phyloP scores from a whole-genome alignment of 2,329 filamentous ascomycete genomes.

The Neoarthrinium moseri region DNA sequence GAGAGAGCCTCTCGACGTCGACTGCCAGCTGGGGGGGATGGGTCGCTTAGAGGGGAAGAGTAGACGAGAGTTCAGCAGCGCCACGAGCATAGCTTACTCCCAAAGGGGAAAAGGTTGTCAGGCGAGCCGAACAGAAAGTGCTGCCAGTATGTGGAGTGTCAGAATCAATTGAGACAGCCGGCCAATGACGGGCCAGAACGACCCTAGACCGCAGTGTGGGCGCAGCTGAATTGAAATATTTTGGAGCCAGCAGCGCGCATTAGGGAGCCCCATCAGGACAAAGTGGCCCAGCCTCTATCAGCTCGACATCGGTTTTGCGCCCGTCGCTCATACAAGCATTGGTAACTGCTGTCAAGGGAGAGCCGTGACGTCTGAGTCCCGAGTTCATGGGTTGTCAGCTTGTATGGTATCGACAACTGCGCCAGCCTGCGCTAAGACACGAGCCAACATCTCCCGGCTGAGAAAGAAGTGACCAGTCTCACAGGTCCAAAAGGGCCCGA shows the following conservation, averaged over 20 bases:
- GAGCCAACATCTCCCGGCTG: neutral
- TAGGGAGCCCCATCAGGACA: neutral
- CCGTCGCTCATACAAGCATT: neutral
- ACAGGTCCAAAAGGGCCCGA: neutral
- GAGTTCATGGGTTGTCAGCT: slow-evolving; percentile 2
- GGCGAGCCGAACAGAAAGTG: slow-evolving; percentile 17
- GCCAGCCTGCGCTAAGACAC: slow-evolving; percentile 7
- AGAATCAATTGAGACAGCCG: slow-evolving; percentile 12
- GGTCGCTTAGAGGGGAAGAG: slow-evolving; percentile 14
- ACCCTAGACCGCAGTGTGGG: slow-evolving; percentile 9
- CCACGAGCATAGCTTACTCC: slow-evolving; percentile 24
- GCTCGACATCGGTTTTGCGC: neutral
- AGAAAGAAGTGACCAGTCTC: neutral
- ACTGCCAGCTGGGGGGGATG: too few species aligned
- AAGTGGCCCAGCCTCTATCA: slow-evolving; percentile 1
- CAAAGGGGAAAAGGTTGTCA: slow-evolving; percentile 23
- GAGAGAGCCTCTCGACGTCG: slow-evolving; percentile 16
- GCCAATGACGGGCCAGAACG: slow-evolving; percentile 14
- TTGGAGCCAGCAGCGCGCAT: slow-evolving; percentile 10
- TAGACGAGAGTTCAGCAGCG: slow-evolving; percentile 25
- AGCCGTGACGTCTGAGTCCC: too few species aligned
- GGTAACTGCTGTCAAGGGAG: neutral
- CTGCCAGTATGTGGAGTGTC: slow-evolving; percentile 6
- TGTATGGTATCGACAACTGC: neutral
- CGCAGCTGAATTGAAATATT: slow-evolving; percentile 21